These are phyloP conservation scores for Eimeria brunetti DNA, from an alignment of 169 alveolate species.

Conservation along the genomic window DNA sequence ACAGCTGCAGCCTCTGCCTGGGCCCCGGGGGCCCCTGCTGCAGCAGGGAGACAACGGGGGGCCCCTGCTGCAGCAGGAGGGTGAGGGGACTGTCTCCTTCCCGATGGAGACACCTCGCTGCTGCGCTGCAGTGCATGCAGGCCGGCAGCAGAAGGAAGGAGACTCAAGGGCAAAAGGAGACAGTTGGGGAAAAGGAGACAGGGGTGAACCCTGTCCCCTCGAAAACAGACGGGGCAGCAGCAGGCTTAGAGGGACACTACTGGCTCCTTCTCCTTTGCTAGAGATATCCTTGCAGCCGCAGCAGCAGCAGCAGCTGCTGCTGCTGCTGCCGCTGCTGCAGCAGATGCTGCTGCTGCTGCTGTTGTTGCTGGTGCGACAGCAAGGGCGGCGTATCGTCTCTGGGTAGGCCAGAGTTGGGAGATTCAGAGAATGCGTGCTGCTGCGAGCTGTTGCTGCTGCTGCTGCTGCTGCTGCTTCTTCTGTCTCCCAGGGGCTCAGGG, in stretches of 20 bases:
- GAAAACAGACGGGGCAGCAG: neutral
- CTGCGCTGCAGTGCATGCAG: no score
- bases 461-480: conserved; percentile 6
- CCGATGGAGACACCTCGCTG: neutral
- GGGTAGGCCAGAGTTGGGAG: neutral
- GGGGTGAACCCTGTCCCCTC: no score
- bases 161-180: no score
- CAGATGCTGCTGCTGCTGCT: neutral
- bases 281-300: neutral
- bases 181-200: neutral
- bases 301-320: conserved; percentile 6
- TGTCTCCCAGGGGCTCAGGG: neutral
- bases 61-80: no score
- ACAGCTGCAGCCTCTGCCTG: neutral
- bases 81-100: neutral
- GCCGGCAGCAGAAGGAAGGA: no score
- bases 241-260: neutral
- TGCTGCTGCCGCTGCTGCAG: conserved; percentile 9
- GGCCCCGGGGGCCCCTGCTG: neutral
- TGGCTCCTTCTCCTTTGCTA: neutral
- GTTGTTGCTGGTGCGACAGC: neutral
- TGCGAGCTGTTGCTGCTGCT: neutral
- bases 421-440: neutral
- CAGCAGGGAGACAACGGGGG: neutral
- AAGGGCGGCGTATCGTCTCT: neutral